Conservation (phyloP, 2,329 filamentous ascomycete genomes). For the Xylariaceae sp. region DNA sequence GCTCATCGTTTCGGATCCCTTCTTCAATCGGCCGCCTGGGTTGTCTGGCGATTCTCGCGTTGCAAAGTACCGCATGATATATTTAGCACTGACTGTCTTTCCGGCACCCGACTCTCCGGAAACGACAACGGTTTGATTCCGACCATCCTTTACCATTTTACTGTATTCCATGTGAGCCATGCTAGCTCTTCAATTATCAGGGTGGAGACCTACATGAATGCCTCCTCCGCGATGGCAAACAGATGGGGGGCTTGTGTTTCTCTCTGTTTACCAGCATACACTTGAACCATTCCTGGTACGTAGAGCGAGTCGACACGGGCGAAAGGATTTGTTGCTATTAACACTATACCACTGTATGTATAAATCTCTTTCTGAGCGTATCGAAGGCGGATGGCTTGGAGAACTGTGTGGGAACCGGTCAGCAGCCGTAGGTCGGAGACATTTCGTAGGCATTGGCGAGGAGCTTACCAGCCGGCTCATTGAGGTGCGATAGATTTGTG, state of each 20-base stretch:
- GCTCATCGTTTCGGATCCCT: constrained; percentile 77
- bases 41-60: constrained; percentile 92
- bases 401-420: constrained; percentile 50
- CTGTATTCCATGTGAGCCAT: constrained; percentile 45
- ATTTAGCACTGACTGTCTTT: constrained; percentile 98
- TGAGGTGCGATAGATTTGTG: constrained; percentile 94
- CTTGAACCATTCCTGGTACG: constrained; percentile 98
- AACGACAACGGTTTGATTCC: constrained; percentile 98
- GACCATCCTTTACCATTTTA: constrained; percentile 92
- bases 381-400: constrained; percentile 94
- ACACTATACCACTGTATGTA: constrained; percentile 96
- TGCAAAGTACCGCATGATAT: constrained; percentile 99
- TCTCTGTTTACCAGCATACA: constrained; percentile 94
- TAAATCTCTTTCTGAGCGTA: constrained; percentile 99
- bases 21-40: constrained; percentile 68
- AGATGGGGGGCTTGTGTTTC: constrained; percentile 95
- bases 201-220: constrained; percentile 67
- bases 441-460: constrained; percentile 3
- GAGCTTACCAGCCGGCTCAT: constrained; percentile 80
- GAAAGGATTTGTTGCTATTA: constrained; percentile 98
- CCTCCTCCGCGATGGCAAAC: constrained; percentile 97
- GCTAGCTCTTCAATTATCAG: background rate
- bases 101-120: constrained; percentile 97
- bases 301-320: constrained; percentile 96
- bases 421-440: constrained; percentile 19